These are phyloP conservation scores for Xylariaceae sp. DNA, from an alignment of 2,329 filamentous ascomycete genomes.

Conservation along the genomic window DNA sequence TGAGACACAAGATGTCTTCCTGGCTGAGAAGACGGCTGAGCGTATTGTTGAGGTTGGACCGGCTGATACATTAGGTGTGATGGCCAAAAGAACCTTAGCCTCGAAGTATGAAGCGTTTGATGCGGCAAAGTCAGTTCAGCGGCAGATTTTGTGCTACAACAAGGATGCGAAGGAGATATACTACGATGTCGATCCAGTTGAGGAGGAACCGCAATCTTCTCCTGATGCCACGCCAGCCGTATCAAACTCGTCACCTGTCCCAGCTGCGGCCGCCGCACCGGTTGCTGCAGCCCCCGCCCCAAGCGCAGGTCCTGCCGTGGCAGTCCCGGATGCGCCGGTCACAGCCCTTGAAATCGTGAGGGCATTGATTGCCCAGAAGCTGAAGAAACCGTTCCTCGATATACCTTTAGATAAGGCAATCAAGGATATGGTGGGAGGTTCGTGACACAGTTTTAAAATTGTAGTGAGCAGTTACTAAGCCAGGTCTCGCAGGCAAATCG, in stretches of 20 bases:
- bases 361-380: conserved; percentile 87
- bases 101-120: conserved; percentile 99
- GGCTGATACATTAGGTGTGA: conserved; percentile 91
- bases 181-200: conserved; percentile 93
- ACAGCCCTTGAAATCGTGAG: conserved; percentile 86
- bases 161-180: conserved; percentile 99
- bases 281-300: conserved; percentile 55
- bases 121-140: conserved; percentile 90
- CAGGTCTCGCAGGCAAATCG: conserved; percentile 69
- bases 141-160: conserved; percentile 98
- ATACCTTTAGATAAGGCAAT: conserved; percentile 94
- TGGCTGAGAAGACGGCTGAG: conserved; percentile 92
- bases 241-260: conserved; percentile 40
- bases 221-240: conserved; percentile 43
- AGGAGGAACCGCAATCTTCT: conserved; percentile 74
- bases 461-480: neutral
- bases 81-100: conserved; percentile 92
- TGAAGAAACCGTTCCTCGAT: conserved; percentile 89
- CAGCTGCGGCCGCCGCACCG: conserved; percentile 49
- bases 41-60: conserved; percentile 97
- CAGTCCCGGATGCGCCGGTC: conserved; percentile 82
- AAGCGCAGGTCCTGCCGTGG: conserved; percentile 78
- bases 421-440: conserved; percentile 96
- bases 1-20: conserved; percentile 99
- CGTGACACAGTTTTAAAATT: conserved; percentile 35